Evolutionary conservation across 495 filamentous ascomycete species (phyloP).

Genomic region (Trypethelium eluteriae): DNA sequence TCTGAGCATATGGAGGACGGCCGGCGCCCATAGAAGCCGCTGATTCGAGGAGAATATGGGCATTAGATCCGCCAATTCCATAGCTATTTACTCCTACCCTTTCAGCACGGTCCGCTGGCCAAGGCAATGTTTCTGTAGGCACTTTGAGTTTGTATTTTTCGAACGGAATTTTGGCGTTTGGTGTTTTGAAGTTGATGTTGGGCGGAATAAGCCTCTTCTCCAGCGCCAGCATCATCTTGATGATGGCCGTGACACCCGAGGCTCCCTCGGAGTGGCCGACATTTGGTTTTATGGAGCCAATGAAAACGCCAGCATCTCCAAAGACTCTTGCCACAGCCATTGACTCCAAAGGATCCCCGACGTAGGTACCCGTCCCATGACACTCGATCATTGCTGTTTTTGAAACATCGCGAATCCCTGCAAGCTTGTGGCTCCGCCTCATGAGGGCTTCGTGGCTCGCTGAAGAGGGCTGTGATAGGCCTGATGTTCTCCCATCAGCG

Average conservation of each 20-base stretch:
- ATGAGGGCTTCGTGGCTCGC: slow-evolving; percentile 14
- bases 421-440: slow-evolving; percentile 14
- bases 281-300: slow-evolving; percentile 14
- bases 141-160: background rate
- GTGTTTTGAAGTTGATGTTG: slow-evolving; percentile 38
- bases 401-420: slow-evolving; percentile 21
- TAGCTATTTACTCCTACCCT: slow-evolving; percentile 6
- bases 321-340: slow-evolving; percentile 11
- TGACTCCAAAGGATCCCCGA: slow-evolving; percentile 14
- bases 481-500: slow-evolving; percentile 15
- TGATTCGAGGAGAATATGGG: slow-evolving; percentile 4
- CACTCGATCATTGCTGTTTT: slow-evolving; percentile 21
- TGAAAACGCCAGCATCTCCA: slow-evolving; percentile 1
- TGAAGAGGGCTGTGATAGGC: slow-evolving; percentile 14
- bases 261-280: slow-evolving; percentile 47
- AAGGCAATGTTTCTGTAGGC: background rate
- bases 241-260: slow-evolving; percentile 50
- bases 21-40: background rate
- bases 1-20: background rate
- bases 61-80: background rate
- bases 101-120: background rate
- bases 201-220: slow-evolving; percentile 48
- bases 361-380: slow-evolving; percentile 18
- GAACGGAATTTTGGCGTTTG: slow-evolving; percentile 33
- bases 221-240: slow-evolving; percentile 52